phyloP scores from a whole-genome alignment of 1,284 basidiomycete genomes.

The Fomitiporia mediterranea region DNA sequence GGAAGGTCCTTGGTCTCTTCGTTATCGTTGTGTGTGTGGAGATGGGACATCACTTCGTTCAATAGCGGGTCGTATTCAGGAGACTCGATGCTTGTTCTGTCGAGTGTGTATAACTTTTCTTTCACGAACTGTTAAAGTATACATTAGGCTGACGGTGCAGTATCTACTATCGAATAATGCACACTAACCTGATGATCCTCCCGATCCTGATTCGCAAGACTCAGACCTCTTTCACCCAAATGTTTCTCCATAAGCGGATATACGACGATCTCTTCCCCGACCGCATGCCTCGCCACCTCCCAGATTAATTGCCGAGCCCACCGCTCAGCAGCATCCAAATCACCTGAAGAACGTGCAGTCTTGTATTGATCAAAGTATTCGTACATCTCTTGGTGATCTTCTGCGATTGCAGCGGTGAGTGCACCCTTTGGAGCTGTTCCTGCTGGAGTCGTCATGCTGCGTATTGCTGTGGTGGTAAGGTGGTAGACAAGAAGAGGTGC shows the following conservation, averaged over 20 bases:
- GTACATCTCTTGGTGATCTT: slow-evolving; percentile 38
- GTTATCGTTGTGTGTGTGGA: slow-evolving; percentile 50
- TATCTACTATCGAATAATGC: not conserved
- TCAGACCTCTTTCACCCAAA: slow-evolving; percentile 46
- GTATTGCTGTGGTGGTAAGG: not conserved
- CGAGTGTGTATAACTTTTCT: slow-evolving; percentile 43
- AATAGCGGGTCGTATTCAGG: slow-evolving; percentile 39
- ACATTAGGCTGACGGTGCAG: not conserved
- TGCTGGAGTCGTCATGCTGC: not conserved
- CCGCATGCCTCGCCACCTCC: slow-evolving; percentile 59
- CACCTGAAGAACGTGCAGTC: slow-evolving; percentile 33
- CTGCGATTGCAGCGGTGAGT: slow-evolving; percentile 22
- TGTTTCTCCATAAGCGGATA: slow-evolving; percentile 64
- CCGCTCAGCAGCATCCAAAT: slow-evolving; percentile 45
- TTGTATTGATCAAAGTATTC: slow-evolving; percentile 53
- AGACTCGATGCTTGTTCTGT: slow-evolving; percentile 39
- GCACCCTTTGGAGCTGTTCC: slow-evolving; percentile 7
- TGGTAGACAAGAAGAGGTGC: not conserved
- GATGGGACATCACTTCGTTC: slow-evolving; percentile 41
- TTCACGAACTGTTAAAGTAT: slow-evolving; percentile 38
- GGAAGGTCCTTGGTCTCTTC: slow-evolving; percentile 57
- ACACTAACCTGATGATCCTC: slow-evolving; percentile 54
- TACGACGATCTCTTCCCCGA: slow-evolving; percentile 62
- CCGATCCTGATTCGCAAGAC: slow-evolving; percentile 55
- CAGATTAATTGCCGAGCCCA: slow-evolving; percentile 55